Evolutionary conservation across 2,329 filamentous ascomycete species (phyloP).

Genomic region (Chaetothyriales sp.): DNA sequence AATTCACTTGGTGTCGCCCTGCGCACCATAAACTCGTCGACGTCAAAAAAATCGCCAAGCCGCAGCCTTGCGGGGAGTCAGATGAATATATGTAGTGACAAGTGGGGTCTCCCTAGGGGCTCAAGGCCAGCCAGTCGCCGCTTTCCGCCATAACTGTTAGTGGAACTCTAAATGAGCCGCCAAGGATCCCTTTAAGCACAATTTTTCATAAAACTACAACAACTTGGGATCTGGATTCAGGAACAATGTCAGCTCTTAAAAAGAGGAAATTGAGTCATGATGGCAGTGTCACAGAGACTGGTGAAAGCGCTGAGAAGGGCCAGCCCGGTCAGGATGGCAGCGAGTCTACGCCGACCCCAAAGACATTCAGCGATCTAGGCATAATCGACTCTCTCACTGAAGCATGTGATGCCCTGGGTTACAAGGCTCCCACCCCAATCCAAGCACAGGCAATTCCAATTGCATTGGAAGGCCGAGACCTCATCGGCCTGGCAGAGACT

Average conservation of each 20-base stretch:
- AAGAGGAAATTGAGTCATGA: constrained; percentile 25
- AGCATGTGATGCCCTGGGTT: constrained; percentile 67
- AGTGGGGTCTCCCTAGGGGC: background rate
- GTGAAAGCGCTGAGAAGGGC: background rate
- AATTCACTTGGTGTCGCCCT: background rate
- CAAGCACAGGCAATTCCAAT: constrained; percentile 71
- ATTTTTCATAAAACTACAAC: background rate
- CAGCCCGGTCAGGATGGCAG: constrained; percentile 7
- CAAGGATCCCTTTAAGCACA: background rate
- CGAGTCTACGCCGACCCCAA: constrained; percentile 16
- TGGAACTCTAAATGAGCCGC: background rate
- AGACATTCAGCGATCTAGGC: constrained; percentile 44
- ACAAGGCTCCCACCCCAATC: constrained; percentile 76
- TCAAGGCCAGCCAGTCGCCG: background rate
- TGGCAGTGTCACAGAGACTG: background rate
- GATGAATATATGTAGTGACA: background rate
- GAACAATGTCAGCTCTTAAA: constrained; percentile 25
- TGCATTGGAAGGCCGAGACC: constrained; percentile 64
- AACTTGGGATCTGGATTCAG: background rate
- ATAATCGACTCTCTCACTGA: constrained; percentile 79
- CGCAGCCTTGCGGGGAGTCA: background rate
- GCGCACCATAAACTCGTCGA: background rate
- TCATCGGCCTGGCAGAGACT: constrained; percentile 90
- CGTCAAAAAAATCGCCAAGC: background rate
- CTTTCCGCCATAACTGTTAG: background rate